Evolutionary conservation across 768 basidiomycete genomes (phyloP), one percentile per base, ranked within the genome.

Genomic region (Mycena leptocephala): DNA sequence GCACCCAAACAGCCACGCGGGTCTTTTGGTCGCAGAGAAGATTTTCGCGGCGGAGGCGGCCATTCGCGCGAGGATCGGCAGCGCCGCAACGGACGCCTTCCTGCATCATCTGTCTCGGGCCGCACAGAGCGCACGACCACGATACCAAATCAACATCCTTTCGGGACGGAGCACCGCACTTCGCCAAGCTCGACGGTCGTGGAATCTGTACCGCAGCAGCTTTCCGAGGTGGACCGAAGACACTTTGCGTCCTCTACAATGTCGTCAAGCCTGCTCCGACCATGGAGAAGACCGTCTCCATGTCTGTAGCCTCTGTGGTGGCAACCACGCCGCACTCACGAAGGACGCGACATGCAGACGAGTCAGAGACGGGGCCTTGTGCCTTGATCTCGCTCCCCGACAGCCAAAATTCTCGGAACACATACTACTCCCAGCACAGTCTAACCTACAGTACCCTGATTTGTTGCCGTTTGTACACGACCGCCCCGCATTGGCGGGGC

Each of bases 291-390:
- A 75, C 5, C 69, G 69, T 16, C 26, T 78, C 70, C 81, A 81
- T 33, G 39, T 73, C 69, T 81, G 81, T 62, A 71, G 74, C 55
- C 76, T 80, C 28, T 80, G 79, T 58, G 77, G 81, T 1, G 76
- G 75, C 1, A 24, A 75, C 3, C 79, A 81, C 63, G 1, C 74
- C 28, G 79, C 80, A 16, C 74, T 80, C 51, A 37, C 72, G 20
- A 33, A 43, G 1, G 37, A 75, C 51, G 0, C 39, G n/a, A 2
- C 63, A 11, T 81, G 80, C 35, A 5, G n/a, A 1, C 62, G 76
- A 0, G 64, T 78, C 37, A 37, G 41, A 10, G 56, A 48, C 35
- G 74, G 77, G 3, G 46, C 8, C 20, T 51, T 75, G 10, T 66
- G 8, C 51, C 68, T 35, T 78, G 71, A 74, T 22, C 39, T 7